Conservation (phyloP, 345 rosid genomes). For the Microcos paniculata region DNA sequence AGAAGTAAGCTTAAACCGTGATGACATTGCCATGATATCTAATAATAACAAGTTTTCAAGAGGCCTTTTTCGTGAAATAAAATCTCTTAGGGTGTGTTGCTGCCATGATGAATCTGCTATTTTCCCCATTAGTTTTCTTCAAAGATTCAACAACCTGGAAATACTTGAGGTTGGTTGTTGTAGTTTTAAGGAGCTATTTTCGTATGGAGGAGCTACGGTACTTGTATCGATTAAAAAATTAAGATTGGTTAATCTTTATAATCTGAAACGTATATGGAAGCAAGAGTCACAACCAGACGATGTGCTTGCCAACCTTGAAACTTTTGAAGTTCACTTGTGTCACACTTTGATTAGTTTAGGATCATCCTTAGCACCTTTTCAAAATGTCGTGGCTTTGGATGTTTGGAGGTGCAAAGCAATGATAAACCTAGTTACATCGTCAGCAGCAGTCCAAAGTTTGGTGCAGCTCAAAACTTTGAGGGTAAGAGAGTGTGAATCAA, state of each 20-base stretch:
- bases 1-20: neutral
- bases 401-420: neutral
- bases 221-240: neutral
- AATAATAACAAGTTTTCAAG: neutral
- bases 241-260: fast-evolving
- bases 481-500: neutral
- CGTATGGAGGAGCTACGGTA: neutral
- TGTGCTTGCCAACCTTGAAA: neutral
- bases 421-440: neutral
- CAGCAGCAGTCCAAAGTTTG: slow-evolving; percentile 7
- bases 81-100: neutral
- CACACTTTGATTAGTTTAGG: neutral
- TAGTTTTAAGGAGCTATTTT: neutral
- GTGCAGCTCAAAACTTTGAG: neutral
- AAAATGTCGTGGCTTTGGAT: neutral
- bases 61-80: neutral
- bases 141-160: slow-evolving; percentile 15
- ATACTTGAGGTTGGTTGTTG: fast-evolving
- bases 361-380: neutral
- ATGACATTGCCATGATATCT: neutral
- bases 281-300: neutral
- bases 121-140: neutral
- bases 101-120: neutral
- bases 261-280: slow-evolving; percentile 4
- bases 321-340: neutral